These are phyloP conservation scores for Pseudogymnoascus sp. DNA, from an alignment of 2,329 filamentous ascomycete species.

Conservation along the genomic window DNA sequence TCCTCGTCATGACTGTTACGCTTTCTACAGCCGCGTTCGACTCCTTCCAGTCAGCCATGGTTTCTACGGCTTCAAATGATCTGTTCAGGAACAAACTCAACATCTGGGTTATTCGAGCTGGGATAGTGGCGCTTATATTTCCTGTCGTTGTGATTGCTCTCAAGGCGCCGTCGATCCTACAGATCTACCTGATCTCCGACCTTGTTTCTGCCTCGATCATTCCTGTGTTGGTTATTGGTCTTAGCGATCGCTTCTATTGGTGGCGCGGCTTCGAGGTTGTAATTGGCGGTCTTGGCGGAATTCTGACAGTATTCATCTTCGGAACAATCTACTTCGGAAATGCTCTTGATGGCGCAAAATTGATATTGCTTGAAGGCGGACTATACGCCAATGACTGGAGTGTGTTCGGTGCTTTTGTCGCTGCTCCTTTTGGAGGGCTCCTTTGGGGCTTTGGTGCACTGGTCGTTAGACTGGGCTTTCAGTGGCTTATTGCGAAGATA, in stretches of 20 bases:
- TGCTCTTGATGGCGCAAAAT: constrained; percentile 53
- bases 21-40: constrained; percentile 75
- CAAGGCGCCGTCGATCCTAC: constrained; percentile 65
- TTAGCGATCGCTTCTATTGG: constrained; percentile 59
- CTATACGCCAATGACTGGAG: constrained; percentile 75
- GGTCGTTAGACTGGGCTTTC: constrained; percentile 49
- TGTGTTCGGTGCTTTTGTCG: constrained; percentile 75
- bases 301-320: constrained; percentile 75
- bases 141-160: constrained; percentile 69
- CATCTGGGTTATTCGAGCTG: constrained; percentile 63
- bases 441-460: constrained; percentile 64
- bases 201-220: constrained; percentile 70
- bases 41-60: constrained; percentile 74
- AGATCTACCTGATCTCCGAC: constrained; percentile 78
- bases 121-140: constrained; percentile 65
- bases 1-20: constrained; percentile 72
- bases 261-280: constrained; percentile 78
- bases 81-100: constrained; percentile 75
- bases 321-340: constrained; percentile 71
- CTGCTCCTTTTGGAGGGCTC: constrained; percentile 67
- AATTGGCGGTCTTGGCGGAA: constrained; percentile 67
- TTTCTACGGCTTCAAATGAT: constrained; percentile 78
- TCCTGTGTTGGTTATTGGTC: constrained; percentile 66
- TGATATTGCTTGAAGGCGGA: constrained; percentile 66
- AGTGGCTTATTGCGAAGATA: constrained; percentile 50